Evolutionary conservation across 805 yeast genomes (phyloP).

Genomic region (Ascoidea rubescens): DNA sequence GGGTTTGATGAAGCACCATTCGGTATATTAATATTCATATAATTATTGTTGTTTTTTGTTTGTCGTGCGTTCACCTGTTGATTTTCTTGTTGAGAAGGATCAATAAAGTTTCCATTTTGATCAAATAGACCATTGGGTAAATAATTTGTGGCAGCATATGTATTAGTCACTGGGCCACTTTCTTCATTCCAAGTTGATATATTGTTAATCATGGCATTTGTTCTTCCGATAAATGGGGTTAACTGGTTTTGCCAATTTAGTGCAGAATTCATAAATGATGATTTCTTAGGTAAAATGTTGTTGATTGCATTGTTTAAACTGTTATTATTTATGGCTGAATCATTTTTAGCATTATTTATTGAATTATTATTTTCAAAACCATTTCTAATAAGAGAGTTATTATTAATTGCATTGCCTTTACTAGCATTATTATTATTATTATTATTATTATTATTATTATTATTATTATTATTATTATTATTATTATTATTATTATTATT

Average conservation of each 20-base stretch:
- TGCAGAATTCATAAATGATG: too few species aligned
- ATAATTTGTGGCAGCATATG: conserved; percentile 9
- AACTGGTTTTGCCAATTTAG: conserved; percentile 7
- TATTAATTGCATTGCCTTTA: too few species aligned
- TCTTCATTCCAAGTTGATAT: conserved; percentile 48
- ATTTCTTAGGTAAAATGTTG: too few species aligned
- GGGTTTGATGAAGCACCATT: not conserved
- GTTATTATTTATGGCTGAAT: too few species aligned
- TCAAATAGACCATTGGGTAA: conserved; percentile 11
- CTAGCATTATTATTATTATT: not conserved
- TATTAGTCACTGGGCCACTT: conserved; percentile 19
- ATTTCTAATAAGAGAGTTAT: too few species aligned
- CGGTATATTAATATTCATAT: not conserved
- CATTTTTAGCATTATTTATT: too few species aligned
- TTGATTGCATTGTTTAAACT: too few species aligned
- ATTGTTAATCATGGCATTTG: conserved; percentile 46
- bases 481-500: too few species aligned
- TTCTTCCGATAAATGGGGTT: conserved; percentile 24
- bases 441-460: too few species aligned
- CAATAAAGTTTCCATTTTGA: conserved; percentile 7
- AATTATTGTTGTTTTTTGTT: not conserved
- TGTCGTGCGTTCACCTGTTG: not conserved
- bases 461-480: too few species aligned
- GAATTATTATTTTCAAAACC: too few species aligned
- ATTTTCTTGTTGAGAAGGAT: not conserved